phyloP scores from a whole-genome alignment of 106 monocot genomes.

The Acorus calamus region DNA sequence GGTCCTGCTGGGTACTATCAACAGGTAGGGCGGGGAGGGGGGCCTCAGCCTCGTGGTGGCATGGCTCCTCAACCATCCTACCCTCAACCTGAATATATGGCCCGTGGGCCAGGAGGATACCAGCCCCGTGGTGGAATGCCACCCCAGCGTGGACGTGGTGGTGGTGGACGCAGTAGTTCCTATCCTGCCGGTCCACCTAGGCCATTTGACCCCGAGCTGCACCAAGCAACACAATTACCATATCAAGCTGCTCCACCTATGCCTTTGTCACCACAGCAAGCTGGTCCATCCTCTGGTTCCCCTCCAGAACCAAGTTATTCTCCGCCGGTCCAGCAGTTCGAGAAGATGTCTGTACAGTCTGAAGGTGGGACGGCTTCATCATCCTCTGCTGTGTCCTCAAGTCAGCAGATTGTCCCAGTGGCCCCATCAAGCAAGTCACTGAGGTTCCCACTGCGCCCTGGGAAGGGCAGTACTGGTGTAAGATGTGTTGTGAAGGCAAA shows the following conservation, averaged over 20 bases:
- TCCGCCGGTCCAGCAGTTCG: conserved; percentile 31
- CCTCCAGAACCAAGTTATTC: conserved; percentile 5
- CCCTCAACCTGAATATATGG: conserved; percentile 22
- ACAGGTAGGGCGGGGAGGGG: conserved; percentile 4
- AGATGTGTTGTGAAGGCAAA: conserved; percentile 82
- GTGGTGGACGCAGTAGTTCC: conserved; percentile 26
- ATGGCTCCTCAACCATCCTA: background rate
- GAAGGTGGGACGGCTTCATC: conserved; percentile 3
- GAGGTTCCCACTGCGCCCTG: conserved; percentile 73
- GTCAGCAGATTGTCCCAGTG: conserved; percentile 17
- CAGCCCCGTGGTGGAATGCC: conserved; percentile 36
- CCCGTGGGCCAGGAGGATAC: conserved; percentile 27
- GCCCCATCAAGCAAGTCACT: conserved; percentile 55
- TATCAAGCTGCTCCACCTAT: conserved; percentile 22
- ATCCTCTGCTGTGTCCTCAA: background rate
- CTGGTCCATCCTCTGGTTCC: conserved; percentile 26
- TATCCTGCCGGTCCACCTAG: conserved; percentile 36
- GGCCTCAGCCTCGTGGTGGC: conserved; percentile 5
- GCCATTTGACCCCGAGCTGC: conserved; percentile 74
- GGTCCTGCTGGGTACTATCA: conserved; percentile 20
- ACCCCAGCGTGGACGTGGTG: conserved; percentile 23
- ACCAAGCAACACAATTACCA: conserved; percentile 59
- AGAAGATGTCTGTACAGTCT: conserved; percentile 36
- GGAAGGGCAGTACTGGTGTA: conserved; percentile 49
- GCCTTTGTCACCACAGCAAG: conserved; percentile 9